These are phyloP conservation scores for Saposhnikovia divaricata DNA, from an alignment of 129 eudicot genomes.

Conservation along the genomic window DNA sequence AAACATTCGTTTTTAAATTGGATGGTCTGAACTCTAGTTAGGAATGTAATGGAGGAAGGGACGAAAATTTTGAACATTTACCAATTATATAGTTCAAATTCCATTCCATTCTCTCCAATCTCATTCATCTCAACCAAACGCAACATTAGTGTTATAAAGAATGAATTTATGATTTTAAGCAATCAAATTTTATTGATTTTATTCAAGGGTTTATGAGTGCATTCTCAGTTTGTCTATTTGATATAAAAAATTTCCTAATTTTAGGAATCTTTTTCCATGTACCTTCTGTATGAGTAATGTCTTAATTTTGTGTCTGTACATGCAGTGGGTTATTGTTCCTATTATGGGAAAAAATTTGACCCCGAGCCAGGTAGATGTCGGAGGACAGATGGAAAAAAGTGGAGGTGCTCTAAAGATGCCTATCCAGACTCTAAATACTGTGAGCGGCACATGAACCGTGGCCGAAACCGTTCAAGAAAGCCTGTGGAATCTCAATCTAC, in stretches of 20 bases:
- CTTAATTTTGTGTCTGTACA: neutral
- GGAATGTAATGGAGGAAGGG: too few relatives aligned
- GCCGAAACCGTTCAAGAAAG: slow-evolving; percentile 99
- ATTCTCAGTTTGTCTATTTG: neutral
- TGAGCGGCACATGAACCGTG: slow-evolving; percentile 99
- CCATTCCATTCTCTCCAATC: too few relatives aligned
- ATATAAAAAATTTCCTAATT: neutral
- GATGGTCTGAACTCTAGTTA: too few relatives aligned
- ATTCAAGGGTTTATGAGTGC: neutral
- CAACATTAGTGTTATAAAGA: neutral
- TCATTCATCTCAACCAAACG: too few relatives aligned
- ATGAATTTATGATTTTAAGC: neutral
- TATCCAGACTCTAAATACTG: slow-evolving; percentile 91
- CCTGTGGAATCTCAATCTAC: slow-evolving; percentile 97
- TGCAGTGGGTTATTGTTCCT: slow-evolving; percentile 78
- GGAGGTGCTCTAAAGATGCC: slow-evolving; percentile 96
- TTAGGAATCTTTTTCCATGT: neutral
- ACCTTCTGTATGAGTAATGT: neutral
- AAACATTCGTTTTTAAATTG: too few relatives aligned
- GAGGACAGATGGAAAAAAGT: slow-evolving; percentile 92
- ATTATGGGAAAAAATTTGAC: slow-evolving; percentile 82
- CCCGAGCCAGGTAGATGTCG: slow-evolving; percentile 98
- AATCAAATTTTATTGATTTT: neutral
- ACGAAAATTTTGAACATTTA: too few relatives aligned
- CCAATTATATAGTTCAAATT: too few relatives aligned